Conservation (phyloP, 2,329 filamentous ascomycete genomes). For the Geoglossum cookeanum region DNA sequence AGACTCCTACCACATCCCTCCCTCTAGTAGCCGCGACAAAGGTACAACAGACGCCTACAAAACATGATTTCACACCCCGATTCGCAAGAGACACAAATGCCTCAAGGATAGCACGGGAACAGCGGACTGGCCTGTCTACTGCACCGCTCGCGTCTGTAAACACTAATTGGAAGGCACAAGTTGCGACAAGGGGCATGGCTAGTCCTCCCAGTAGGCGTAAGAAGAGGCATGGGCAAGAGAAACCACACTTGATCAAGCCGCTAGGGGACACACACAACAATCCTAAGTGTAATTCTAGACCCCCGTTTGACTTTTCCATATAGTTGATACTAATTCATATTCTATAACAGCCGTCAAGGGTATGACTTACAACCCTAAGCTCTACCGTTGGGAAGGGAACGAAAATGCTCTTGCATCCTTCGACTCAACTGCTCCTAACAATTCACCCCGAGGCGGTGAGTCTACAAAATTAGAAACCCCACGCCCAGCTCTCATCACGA, state of each 20-base stretch:
- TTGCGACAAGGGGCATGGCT: constrained; percentile 27
- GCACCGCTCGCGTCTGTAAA: constrained; percentile 31
- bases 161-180: constrained; percentile 40
- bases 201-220: constrained; percentile 29
- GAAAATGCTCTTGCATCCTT: constrained; percentile 70
- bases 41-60: constrained; percentile 37
- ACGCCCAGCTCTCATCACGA: constrained; percentile 64
- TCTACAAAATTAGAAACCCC: background rate
- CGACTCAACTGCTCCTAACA: constrained; percentile 31
- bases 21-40: constrained; percentile 30
- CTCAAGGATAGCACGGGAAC: constrained; percentile 43
- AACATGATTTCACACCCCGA: constrained; percentile 34
- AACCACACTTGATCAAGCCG: constrained; percentile 79
- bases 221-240: constrained; percentile 36
- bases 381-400: constrained; percentile 89
- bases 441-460: background rate
- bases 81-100: constrained; percentile 49
- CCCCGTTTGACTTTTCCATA: background rate
- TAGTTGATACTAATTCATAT: constrained; percentile 5
- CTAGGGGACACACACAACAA: constrained; percentile 54
- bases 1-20: constrained; percentile 6
- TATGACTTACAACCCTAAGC: constrained; percentile 84
- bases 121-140: constrained; percentile 25
- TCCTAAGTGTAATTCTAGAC: constrained; percentile 49
- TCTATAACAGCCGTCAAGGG: constrained; percentile 54